Evolutionary conservation across 129 eudicot species (phyloP).

Genomic region (Ambrosia trifida): DNA sequence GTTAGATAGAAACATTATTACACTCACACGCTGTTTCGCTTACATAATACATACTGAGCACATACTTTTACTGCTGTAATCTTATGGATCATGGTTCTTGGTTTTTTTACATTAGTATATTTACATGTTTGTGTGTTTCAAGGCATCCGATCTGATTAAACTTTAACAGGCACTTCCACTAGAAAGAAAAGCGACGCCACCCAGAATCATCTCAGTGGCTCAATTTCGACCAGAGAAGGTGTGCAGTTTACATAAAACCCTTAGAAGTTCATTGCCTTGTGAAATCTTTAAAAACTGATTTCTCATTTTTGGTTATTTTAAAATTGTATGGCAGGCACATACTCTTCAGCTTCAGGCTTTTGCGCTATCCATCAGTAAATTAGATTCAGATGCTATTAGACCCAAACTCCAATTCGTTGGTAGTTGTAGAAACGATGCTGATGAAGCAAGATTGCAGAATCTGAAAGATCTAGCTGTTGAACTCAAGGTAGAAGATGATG

Average conservation of each 20-base stretch:
- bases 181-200: slow-evolving; percentile 54
- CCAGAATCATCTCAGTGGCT: slow-evolving; percentile 79
- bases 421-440: slow-evolving; percentile 92
- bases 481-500: slow-evolving; percentile 65
- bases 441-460: slow-evolving; percentile 80
- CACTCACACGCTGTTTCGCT: not conserved
- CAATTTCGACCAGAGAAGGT: slow-evolving; percentile 99
- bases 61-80: not conserved
- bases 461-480: slow-evolving; percentile 69
- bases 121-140: slow-evolving; percentile 15
- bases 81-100: slow-evolving; percentile 7
- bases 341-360: slow-evolving; percentile 90
- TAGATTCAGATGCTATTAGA: slow-evolving; percentile 51
- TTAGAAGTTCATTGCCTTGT: slow-evolving; percentile 32
- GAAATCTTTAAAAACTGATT: slow-evolving; percentile 4
- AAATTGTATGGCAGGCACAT: slow-evolving; percentile 60
- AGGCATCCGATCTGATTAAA: slow-evolving; percentile 30
- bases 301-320: slow-evolving; percentile 11
- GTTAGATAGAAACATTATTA: not conserved
- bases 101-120: slow-evolving; percentile 3
- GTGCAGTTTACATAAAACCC: slow-evolving; percentile 32
- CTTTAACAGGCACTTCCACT: slow-evolving; percentile 73
- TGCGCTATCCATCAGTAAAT: slow-evolving; percentile 56
- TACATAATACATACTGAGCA: not conserved
- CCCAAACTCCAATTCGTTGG: slow-evolving; percentile 94